phyloP scores from a whole-genome alignment of 768 basidiomycete species.

The Jaapia argillacea region DNA sequence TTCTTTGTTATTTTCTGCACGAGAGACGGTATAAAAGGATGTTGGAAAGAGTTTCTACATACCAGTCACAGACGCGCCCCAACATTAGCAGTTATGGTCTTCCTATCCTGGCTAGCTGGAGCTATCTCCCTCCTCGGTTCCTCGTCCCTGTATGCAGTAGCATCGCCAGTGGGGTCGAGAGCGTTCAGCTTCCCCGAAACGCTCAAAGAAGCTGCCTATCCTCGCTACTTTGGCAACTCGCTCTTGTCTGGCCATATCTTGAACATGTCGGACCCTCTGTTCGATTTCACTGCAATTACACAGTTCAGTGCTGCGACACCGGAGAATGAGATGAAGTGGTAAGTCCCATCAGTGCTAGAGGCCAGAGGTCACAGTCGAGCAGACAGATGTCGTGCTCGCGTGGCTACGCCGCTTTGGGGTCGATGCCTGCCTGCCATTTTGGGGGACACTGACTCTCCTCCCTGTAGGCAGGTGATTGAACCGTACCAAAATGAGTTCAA shows the following conservation, averaged over 20 bases:
- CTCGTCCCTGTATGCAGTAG: too few relatives aligned
- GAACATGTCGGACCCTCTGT: not conserved
- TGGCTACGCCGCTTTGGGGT: conserved; percentile 16
- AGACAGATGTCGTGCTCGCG: conserved; percentile 10
- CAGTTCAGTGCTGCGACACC: conserved; percentile 22
- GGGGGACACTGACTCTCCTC: too few relatives aligned
- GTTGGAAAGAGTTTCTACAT: too few relatives aligned
- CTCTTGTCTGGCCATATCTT: not conserved
- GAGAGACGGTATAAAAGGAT: too few relatives aligned
- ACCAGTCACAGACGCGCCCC: too few relatives aligned
- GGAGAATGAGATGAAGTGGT: conserved; percentile 26
- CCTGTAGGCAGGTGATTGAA: too few relatives aligned
- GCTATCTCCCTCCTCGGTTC: too few relatives aligned
- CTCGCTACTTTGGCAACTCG: not conserved
- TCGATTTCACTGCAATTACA: conserved; percentile 4
- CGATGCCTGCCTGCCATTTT: conserved; percentile 18
- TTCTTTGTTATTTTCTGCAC: too few relatives aligned
- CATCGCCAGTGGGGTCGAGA: too few relatives aligned
- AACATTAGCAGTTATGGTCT: too few relatives aligned
- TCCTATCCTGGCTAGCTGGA: too few relatives aligned
- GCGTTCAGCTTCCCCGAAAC: too few relatives aligned
- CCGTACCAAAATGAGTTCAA: conserved; percentile 1
- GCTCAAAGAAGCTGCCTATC: not conserved
- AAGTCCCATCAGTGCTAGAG: conserved; percentile 11
- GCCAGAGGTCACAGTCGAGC: conserved; percentile 7